Percentiles rank a stretch among this genome's conserved stretches.
These are phyloP conservation scores for Verbena officinalis DNA, from an alignment of 257 asterid species.

Conservation along the genomic window DNA sequence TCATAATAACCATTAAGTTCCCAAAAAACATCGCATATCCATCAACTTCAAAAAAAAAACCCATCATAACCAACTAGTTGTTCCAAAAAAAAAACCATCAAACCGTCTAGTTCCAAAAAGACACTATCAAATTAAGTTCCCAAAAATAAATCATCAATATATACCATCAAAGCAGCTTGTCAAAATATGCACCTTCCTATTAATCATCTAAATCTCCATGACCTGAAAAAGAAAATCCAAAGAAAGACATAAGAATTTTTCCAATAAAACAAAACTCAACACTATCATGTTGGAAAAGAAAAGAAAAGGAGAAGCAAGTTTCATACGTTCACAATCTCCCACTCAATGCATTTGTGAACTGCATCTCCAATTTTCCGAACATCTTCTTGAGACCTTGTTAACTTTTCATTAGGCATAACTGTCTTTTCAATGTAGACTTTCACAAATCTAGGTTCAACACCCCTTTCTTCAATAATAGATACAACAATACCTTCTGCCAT, in stretches of 20 bases:
- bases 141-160: too few species aligned
- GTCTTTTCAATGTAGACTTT: not conserved
- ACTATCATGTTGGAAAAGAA: not conserved
- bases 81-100: too few species aligned
- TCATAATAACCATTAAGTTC: too few species aligned
- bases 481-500: constrained; percentile 2
- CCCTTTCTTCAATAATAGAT: not conserved
- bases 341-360: constrained; percentile 4
- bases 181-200: too few species aligned
- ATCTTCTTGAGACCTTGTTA: not conserved
- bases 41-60: too few species aligned
- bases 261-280: not conserved
- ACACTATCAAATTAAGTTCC: too few species aligned
- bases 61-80: too few species aligned
- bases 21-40: too few species aligned
- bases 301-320: too few species aligned
- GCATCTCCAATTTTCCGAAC: not conserved
- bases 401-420: not conserved
- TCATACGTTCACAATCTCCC: too few species aligned
- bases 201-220: not conserved
- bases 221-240: not conserved
- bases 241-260: not conserved
- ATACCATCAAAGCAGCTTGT: too few species aligned
- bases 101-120: too few species aligned
- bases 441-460: not conserved